Evolutionary conservation across 352 stramenopile species (phyloP), one percentile per base, ranked within the genome.

Genomic region (Pythium vanterpoolii): DNA sequence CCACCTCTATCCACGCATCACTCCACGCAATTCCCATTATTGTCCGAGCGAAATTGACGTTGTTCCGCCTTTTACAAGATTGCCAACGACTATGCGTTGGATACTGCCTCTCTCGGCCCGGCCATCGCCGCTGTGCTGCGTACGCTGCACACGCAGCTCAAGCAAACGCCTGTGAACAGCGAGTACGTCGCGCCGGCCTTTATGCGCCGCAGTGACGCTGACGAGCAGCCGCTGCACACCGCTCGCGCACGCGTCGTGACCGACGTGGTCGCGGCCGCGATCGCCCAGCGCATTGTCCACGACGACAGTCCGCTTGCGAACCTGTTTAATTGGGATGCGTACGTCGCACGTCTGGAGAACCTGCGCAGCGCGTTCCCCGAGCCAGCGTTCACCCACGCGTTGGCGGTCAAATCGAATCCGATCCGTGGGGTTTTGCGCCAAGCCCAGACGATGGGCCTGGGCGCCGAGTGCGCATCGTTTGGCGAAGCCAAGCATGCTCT

Each of bases 401-500:
- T 95, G 21, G 85, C 85, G 0, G 78, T 95, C 28, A 95, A 95
- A 57, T 71, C 79, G n/a, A 95, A 95, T 38, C 83, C 85, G 5
- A 77, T 86, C 38, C 79, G 79, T 10, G 78, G 81, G 3, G 52
- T 92, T 26, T 56, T 95, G 40, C 71, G 76, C 14, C 74, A 85
- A 19, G 83, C 78, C 10, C 61, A 77, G 18, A 59, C 45, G 2
- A 61, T 59, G 16, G 77, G 78, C 2, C 80, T 89, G n/a, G 86
- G 86, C 23, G 84, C 83, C 48, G 86, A 95, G 59, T 95, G 86
- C 44, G 86, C 86, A 30, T 93, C 83, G 3, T 87, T 93, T 26
- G 82, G 76, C 0, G 86, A 95, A 55, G 86, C 83, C 10, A 89
- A 89, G 51, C 86, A 95, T 67, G 66, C 84, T 40, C 67, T 95